A percentile compares a stretch with the other conserved stretches of the same genome.
These are phyloP conservation scores for Globisporangium mamillatum DNA, from an alignment of 352 stramenopile genomes.

Conservation along the genomic window DNA sequence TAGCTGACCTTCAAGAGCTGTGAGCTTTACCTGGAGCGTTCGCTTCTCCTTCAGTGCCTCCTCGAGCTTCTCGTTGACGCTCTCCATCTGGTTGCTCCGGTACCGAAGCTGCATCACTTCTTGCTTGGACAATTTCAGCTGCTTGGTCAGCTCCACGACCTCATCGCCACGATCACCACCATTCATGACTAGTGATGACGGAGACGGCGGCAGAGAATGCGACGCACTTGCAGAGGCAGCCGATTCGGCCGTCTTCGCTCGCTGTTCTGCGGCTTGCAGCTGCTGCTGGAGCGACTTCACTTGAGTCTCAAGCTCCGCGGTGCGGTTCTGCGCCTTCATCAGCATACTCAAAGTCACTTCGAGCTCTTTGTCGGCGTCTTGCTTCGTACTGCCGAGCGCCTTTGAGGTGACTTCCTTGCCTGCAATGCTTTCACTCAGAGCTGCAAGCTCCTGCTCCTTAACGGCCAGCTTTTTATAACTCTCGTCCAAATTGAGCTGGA, in stretches of 20 bases:
- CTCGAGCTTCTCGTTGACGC: slow-evolving; percentile 62
- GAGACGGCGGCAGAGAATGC: slow-evolving; percentile 7
- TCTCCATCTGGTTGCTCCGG: slow-evolving; percentile 77
- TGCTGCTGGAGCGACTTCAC: slow-evolving; percentile 44
- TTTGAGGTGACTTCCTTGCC: slow-evolving; percentile 4
- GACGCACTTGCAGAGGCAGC: not conserved
- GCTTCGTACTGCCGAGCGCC: slow-evolving; percentile 16
- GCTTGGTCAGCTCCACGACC: slow-evolving; percentile 60
- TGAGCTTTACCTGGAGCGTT: slow-evolving; percentile 77
- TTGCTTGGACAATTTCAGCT: slow-evolving; percentile 73
- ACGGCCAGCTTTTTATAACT: slow-evolving; percentile 12
- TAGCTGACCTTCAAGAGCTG: slow-evolving; percentile 67
- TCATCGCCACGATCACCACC: slow-evolving; percentile 30
- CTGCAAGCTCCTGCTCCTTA: slow-evolving; percentile 30
- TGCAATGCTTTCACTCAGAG: slow-evolving; percentile 23
- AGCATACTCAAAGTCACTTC: slow-evolving; percentile 19
- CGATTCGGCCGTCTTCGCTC: slow-evolving; percentile 9
- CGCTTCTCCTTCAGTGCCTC: slow-evolving; percentile 77
- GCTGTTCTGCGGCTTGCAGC: slow-evolving; percentile 28
- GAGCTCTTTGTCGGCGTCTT: slow-evolving; percentile 25
- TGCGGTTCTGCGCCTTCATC: slow-evolving; percentile 27
- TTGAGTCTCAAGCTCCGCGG: slow-evolving; percentile 25
- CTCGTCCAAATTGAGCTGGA: slow-evolving; percentile 13
- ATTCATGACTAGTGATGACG: slow-evolving; percentile 21
- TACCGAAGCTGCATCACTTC: slow-evolving; percentile 84